These are phyloP conservation scores for Spathaspora jeffriesii DNA, from an alignment of 1,139 yeast species.

Conservation along the genomic window DNA sequence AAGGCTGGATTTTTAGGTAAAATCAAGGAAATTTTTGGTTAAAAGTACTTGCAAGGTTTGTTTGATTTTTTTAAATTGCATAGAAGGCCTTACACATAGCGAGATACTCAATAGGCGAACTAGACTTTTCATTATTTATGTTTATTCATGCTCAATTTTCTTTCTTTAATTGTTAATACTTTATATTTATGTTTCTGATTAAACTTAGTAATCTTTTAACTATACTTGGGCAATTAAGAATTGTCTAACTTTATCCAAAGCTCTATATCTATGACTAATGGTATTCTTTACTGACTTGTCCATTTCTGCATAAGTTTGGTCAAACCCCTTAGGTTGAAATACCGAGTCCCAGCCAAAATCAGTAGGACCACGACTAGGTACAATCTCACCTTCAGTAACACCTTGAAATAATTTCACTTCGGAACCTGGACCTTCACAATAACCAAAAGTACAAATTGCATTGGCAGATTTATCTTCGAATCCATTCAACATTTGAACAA, in stretches of 20 bases:
- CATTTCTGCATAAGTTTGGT: constrained; percentile 92
- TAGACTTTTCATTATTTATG: neutral
- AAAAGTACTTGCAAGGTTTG: neutral
- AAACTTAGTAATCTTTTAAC: no score
- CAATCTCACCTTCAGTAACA: constrained; percentile 77
- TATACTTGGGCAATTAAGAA: constrained; percentile 37
- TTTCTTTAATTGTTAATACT: constrained; percentile 1
- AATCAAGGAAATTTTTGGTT: constrained; percentile 27
- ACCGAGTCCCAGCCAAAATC: constrained; percentile 96
- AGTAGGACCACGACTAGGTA: constrained; percentile 72
- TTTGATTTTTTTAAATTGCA: neutral
- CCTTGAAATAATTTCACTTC: constrained; percentile 84
- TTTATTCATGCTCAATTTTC: neutral
- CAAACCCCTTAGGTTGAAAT: constrained; percentile 74
- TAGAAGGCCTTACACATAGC: neutral
- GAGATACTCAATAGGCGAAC: neutral
- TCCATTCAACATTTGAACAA: constrained; percentile 74
- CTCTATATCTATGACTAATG: constrained; percentile 86
- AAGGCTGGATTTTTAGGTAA: constrained; percentile 33
- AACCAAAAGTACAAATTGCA: constrained; percentile 93
- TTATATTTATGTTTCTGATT: no score
- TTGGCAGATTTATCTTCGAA: constrained; percentile 84
- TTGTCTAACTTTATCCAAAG: constrained; percentile 69
- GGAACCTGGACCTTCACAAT: constrained; percentile 77
- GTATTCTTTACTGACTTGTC: constrained; percentile 70